phyloP scores from a whole-genome alignment of 2,329 filamentous ascomycete genomes.

The Claviceps arundinis region DNA sequence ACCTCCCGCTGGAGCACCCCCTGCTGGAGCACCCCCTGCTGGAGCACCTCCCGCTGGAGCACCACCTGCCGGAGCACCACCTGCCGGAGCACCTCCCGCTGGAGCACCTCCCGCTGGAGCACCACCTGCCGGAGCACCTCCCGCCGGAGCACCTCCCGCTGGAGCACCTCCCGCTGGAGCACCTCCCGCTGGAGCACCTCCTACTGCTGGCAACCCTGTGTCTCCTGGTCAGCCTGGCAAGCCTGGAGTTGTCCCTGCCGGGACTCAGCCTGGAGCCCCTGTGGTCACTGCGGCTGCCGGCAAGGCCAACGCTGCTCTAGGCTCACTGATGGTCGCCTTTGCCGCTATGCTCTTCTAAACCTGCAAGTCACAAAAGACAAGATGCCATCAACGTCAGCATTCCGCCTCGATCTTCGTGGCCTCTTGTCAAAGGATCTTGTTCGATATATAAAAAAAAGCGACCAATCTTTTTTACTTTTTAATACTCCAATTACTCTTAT shows the following conservation, averaged over 20 bases:
- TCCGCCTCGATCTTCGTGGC: no score
- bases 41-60: no score
- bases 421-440: not conserved
- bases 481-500: not conserved
- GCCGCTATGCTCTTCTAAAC: conserved; percentile 24
- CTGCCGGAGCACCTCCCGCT: not conserved
- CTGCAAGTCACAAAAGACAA: not conserved
- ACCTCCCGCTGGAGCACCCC: no score
- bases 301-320: conserved; percentile 21
- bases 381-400: no score
- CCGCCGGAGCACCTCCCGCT: no score
- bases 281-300: conserved; percentile 24
- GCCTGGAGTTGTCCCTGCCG: not conserved
- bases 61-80: no score
- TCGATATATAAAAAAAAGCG: not conserved
- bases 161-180: no score
- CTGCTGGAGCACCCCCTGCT: no score
- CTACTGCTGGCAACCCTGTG: conserved; percentile 5
- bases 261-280: conserved; percentile 4
- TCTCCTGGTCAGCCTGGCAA: conserved; percentile 2
- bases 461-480: not conserved
- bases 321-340: conserved; percentile 24
- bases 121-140: no score
- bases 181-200: not conserved
- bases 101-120: no score